Base-by-base conservation (phyloP, 192 early-diverging fungal genomes). In the Spizellomyces sp. region DNA sequence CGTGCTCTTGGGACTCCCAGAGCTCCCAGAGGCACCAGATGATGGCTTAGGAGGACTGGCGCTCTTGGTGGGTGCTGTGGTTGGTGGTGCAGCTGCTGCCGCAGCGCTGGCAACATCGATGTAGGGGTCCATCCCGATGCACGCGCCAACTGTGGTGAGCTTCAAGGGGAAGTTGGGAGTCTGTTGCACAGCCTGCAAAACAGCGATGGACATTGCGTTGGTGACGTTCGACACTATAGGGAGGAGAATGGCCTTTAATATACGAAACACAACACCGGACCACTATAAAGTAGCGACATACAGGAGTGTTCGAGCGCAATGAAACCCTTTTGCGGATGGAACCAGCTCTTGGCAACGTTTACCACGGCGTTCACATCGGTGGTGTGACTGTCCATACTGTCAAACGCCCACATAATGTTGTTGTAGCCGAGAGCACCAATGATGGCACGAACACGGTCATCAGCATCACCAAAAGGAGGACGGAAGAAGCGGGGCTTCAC, bases 371-470 rank as follows among this genome's bases (percentile, higher is more conserved):
- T 45, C 8, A 61, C 58, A 5, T 9, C 58, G 58, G 58, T 5
- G 6, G 48, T 52, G n/a, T 52, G 48, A 9, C 9, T 10, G 4
- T 60, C 59, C 10, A 21, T 15, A 22, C 17, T 21, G 80, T 88
- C 85, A 80, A 87, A 61, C 73, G 80, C 47, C 82, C 82, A 83
- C 44, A 83, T 67, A 48, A 80, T 70, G 47, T 57, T 65, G 22
- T 66, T 52, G 56, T 77, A 75, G 15, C 81, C 90, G 66, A 93
- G 66, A 57, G 90, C 84, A 12, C 65, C 55, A n/a, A 82, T 75
- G 42, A 93, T 89, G 66, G 69, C 77, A n/a, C 91, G 84, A 17
- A 92, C 83, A 59, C 89, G 87, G 72, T 92, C 86, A 70, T 92
- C 90, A 45, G 89, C 73, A 22, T 93, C 90, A 9, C 90, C 90